Base-by-base conservation (phyloP, 1,284 basidiomycete genomes). In the Violaceomyces palustris region DNA sequence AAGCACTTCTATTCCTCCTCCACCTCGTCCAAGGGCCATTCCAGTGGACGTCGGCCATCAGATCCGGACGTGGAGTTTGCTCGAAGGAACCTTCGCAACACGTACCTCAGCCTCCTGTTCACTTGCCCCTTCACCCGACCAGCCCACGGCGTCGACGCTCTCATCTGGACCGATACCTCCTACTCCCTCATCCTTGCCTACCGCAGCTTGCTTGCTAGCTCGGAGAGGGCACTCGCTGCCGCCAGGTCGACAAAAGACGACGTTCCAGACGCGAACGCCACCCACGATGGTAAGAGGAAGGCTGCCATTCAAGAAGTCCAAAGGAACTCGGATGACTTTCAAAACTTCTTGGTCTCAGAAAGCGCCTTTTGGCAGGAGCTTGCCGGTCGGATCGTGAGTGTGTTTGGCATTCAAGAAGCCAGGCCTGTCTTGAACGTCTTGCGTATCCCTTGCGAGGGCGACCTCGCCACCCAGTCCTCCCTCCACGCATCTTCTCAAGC, bases 91-190 rank as follows among this genome's bases (percentile, higher is more conserved):
- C 50, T 69, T 15, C 62, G 70, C 39, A 54, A 62, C 27, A 60
- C 61, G n/a, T 68, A 65, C 42, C 51, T 72, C 39, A 58, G 61
- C 26, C 62, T 72, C 10, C 56, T 72, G 37, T 62, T 72, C 36
- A 46, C 58, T 28, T 64, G 54, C 33, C 48, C 70, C 6, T 72
- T 65, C 32, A 61, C 54, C 12, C 54, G 57, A 21, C 45, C 48
- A 21, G 60, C 66, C 1, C 61, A 64, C 36, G 36, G 59, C 8
- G 54, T 61, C 15, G 68, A 71, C 17, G 41, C 39, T 17, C 33
- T 50, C 38, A 40, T 71, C 6, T 72, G 70, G 70, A 50, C 43
- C 18, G 67, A 72, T 27, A 72, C 70, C 7, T 66, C 67, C 18
- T 67, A 72, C 54, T 47, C 30, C 32, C 36, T 66, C 36, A 63